Evolutionary conservation across 2,329 filamentous ascomycete genomes (phyloP), one percentile per base, ranked within the genome.

Genomic region (Xylaria digitata): DNA sequence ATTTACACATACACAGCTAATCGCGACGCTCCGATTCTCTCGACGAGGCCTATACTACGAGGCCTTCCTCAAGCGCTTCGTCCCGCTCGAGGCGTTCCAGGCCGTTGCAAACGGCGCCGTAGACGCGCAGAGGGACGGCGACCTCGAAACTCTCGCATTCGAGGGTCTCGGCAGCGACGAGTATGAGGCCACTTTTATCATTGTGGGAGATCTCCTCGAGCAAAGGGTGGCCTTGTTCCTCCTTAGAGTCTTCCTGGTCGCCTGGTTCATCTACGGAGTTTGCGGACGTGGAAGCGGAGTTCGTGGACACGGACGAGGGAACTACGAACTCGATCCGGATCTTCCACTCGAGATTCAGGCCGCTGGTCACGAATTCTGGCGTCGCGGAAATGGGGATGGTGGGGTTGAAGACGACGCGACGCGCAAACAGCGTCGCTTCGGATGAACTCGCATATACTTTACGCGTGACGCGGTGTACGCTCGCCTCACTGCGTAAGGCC

Each of bases 271-370:
- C 69, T n/a, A 40, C 40, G 6, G 59, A 60, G 13, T 46, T 42
- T 6, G 57, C 43, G 34, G 65, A 52, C 37, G 55, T 57, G 9
- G 71, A 68, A 5, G 48, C 52, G 4, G 57, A 54, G 13, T 23
- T 42, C 34, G 34, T 37, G 34, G 64, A 46, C 40, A 52, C 57
- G 7, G 72, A 70, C 11, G 85, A 87, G 6, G 92, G 90, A 6
- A 95, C 95, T 30, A 97, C 94, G 79, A 99, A 99, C 80, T 98
- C 94, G 65, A 99, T 89, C 1, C 93, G 85, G 40, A 99, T 83
- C 77, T 91, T 92, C 96, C 96, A 99, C 71, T 93, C 91, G 30
- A 97, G 82, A 70, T 88, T 92, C 3, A 99, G 88, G 1, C 94
- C 94, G 68, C 89, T 97, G 0, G 96, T 99, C 53, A 96, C 87